Evolutionary conservation across 768 basidiomycete species (phyloP).

Genomic region (Phylloporus sp.): DNA sequence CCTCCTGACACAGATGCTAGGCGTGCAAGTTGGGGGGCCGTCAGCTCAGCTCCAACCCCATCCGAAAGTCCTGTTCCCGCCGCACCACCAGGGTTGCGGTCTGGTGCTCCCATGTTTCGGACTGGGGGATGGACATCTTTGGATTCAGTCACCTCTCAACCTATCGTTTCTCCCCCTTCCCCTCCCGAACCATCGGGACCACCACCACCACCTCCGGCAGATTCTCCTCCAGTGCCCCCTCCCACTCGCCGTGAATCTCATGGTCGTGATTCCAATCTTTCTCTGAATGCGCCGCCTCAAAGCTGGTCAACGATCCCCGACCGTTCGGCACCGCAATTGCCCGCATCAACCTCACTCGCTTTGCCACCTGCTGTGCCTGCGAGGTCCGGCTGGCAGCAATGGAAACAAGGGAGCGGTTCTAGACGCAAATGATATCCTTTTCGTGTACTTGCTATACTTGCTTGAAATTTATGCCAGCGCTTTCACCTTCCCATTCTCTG

Average conservation of each 20-base stretch:
- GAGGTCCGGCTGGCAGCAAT: slow-evolving; percentile 57
- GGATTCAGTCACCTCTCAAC: slow-evolving; percentile 43
- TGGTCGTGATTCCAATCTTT: slow-evolving; percentile 11
- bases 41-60: slow-evolving; percentile 18
- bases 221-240: background rate
- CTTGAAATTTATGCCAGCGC: slow-evolving; percentile 6
- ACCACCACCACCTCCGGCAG: slow-evolving; percentile 17
- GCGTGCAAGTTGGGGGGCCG: slow-evolving; percentile 14
- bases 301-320: slow-evolving; percentile 1
- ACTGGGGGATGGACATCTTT: slow-evolving; percentile 67
- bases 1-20: slow-evolving; percentile 9
- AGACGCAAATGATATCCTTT: slow-evolving; percentile 17
- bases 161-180: slow-evolving; percentile 19
- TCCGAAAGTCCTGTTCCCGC: slow-evolving; percentile 5
- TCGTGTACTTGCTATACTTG: background rate
- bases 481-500: background rate
- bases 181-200: slow-evolving; percentile 14
- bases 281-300: slow-evolving; percentile 5
- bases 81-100: slow-evolving; percentile 17
- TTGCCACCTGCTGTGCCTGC: slow-evolving; percentile 15
- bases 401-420: slow-evolving; percentile 24
- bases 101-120: slow-evolving; percentile 47
- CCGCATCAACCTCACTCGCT: slow-evolving; percentile 8
- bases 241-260: slow-evolving; percentile 9
- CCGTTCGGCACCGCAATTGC: slow-evolving; percentile 11